Evolutionary conservation across 1,284 basidiomycete genomes (phyloP), one percentile per base, ranked within the genome.

Genomic region (Cryptococcus sp.): DNA sequence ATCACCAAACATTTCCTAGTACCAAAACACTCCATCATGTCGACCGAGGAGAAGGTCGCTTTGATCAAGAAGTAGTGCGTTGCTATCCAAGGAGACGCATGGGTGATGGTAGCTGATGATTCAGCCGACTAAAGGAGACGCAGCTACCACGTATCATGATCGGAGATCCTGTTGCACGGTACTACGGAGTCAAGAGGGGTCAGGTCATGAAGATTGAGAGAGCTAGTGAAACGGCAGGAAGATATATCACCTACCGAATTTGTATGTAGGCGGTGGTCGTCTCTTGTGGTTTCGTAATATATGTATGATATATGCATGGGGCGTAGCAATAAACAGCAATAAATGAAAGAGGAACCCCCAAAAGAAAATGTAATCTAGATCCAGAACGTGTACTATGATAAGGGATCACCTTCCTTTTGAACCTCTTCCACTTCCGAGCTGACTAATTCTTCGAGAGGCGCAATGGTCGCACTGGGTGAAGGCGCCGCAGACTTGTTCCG

Each of bases 201-300:
- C 91, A 97, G 74, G 96, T 99, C 36, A 96, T 98, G 73, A 97
- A 97, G 79, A 98, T 99, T 64, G 98, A 89, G 55, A 81, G 96
- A 68, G 88, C 92, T 22, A 92, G 89, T 73, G 96, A 98, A 80
- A 98, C 96, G 16, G 88, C 88, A 61, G 96, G 94, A 57, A 83
- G 96, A 55, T 75, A 75, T 55, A 70, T 75, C 51, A 75, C 73
- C 23, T 75, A 75, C 55, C 66, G 73, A 40, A 73, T 75, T 46
- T 73, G 73, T 59, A 75, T 75, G 73, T 75, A 57, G 60, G 36
- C 14, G 36, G 7, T 39, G 36, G 36, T n/a, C n/a, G n/a, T 11
- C 4, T 28, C 28, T 11, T 28, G 4, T 28, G 28, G 28, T 4
- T 28, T 28, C 11, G 11, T 28, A 28, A 28, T 28, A 11, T 28